Base-by-base conservation (phyloP, 192 early-diverging fungal species). In the Funneliformis geosporum region DNA sequence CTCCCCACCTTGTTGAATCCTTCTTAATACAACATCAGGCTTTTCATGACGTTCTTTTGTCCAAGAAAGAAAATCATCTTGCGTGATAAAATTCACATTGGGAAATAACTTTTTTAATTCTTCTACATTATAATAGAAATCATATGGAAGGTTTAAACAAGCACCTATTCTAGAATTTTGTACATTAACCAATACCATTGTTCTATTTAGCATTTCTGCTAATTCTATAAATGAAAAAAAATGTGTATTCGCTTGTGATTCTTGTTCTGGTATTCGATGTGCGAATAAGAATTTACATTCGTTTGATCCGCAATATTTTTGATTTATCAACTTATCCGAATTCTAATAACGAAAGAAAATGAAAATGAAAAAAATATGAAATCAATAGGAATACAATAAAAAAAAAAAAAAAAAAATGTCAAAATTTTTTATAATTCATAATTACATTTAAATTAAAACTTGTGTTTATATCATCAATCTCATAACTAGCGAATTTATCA, bases 51-150 rank as follows among this genome's bases (percentile, higher is more conserved):
- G 25, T 21, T 73, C 71, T 1, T 50, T 25, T 0, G n/a, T 25
- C 71, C 71, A 73, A 5, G n/a, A 14, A 25, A 46, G 43, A 46
- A 73, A 73, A 23, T 55, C 23, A 14, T 50, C 6, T 55, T 73
- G 71, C 6, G 44, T 47, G 39, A 73, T 73, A 25, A 73, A 73
- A 14, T 55, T 55, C 11, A 55, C 27, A 8, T 47, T 23, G 0
- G 71, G 71, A 23, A 55, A 73, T 55, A 18, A 8, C 23, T 28
- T 25, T 8, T 43, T 12, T 55, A 73, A 55, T 55, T 46, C 43
- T 39, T 73, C 46, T 4, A 73, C 12, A 73, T 46, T 28, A 55
- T 73, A 73, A 47, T 73, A 73, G 47, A 55, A 73, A 50, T 73
- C 14, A 50, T 50, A 73, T 28, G 71, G 50, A 28, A 73, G 46